These are phyloP conservation scores for Aspergillus incahuasiensis DNA, from an alignment of 495 filamentous ascomycete genomes.

Conservation along the genomic window DNA sequence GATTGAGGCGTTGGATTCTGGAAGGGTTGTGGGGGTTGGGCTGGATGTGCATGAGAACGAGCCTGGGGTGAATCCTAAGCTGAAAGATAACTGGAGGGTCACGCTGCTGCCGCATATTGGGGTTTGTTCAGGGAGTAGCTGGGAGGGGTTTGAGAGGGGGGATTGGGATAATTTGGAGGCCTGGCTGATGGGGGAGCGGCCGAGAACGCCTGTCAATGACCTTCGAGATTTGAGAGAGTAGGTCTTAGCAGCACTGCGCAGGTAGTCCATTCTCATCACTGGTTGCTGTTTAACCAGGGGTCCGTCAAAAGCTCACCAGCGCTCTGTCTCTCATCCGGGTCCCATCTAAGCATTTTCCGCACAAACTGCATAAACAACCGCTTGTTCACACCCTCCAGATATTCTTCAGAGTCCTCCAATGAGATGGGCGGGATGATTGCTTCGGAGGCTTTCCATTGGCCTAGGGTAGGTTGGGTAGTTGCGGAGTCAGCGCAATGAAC, in stretches of 20 bases:
- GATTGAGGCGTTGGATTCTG: not conserved
- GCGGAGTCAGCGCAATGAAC: too few relatives aligned
- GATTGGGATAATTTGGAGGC: not conserved
- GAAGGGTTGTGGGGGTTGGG: not conserved
- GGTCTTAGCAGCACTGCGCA: too few relatives aligned
- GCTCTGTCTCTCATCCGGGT: conserved; percentile 31
- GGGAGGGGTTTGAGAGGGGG: not conserved
- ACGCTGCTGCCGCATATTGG: not conserved
- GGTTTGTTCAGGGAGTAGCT: not conserved
- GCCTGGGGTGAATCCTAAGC: not conserved
- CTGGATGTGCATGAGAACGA: not conserved
- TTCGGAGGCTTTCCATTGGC: conserved; percentile 19
- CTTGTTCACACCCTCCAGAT: conserved; percentile 21
- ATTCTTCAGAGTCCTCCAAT: conserved; percentile 15
- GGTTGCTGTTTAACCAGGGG: conserved; percentile 8
- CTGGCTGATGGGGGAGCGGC: not conserved
- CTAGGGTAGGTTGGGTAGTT: conserved; percentile 10
- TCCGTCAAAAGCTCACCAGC: conserved; percentile 30
- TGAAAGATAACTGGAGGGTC: not conserved
- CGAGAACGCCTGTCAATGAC: not conserved
- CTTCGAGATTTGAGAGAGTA: too few relatives aligned
- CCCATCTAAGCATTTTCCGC: conserved; percentile 30
- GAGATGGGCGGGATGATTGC: conserved; percentile 20
- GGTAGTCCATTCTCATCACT: too few relatives aligned
- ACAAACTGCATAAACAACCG: conserved; percentile 27